Conservation (phyloP, 192 early-diverging fungal genomes). For the Backusella westeae region DNA sequence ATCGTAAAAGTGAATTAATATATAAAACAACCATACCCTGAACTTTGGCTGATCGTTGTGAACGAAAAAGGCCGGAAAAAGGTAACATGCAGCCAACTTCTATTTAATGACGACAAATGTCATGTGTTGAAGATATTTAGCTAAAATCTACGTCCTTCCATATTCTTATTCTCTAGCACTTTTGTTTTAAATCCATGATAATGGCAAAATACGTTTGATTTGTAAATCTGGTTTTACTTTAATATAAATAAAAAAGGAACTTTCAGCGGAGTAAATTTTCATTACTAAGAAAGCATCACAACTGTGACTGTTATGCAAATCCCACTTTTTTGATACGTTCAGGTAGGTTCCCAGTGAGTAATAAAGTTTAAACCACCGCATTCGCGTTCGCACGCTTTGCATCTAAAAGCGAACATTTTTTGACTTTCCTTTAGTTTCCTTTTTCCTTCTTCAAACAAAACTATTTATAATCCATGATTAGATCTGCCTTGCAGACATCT, state of each 20-base stretch:
- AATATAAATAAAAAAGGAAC: neutral
- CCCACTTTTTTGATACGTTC: slow-evolving; percentile 1
- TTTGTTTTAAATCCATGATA: neutral
- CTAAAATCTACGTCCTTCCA: neutral
- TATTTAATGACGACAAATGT: neutral
- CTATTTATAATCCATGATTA: slow-evolving; percentile 2
- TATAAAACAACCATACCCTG: neutral
- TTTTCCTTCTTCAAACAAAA: neutral
- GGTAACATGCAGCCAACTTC: neutral
- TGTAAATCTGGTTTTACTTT: neutral
- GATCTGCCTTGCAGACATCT: slow-evolving; percentile 2
- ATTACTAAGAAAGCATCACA: slow-evolving; percentile 4
- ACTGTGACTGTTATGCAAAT: neutral
- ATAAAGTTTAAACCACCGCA: slow-evolving; percentile 9
- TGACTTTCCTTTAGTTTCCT: neutral
- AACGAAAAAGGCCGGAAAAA: neutral
- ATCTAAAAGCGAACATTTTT: neutral
- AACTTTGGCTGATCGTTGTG: neutral
- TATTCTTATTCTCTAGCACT: neutral
- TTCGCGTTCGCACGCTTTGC: slow-evolving; percentile 8
- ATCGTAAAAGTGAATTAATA: neutral
- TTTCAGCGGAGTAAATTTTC: neutral
- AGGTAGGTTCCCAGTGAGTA: neutral
- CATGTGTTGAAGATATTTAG: neutral
- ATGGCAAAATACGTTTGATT: neutral